These are phyloP conservation scores for Colletotrichum sojae DNA, from an alignment of 2,329 filamentous ascomycete species.

Conservation along the genomic window DNA sequence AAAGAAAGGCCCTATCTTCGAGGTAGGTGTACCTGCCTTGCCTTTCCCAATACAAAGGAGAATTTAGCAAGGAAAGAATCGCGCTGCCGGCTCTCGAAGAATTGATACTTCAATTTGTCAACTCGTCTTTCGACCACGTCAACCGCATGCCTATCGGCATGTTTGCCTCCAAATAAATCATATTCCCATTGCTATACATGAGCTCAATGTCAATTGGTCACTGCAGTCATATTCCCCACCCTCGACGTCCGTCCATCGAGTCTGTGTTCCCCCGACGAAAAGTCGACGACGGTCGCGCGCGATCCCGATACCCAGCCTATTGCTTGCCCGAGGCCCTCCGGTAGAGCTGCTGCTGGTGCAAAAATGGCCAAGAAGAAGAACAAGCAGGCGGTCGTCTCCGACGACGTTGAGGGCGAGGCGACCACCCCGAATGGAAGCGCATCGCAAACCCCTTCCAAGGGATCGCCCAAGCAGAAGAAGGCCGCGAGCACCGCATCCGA, in stretches of 20 bases:
- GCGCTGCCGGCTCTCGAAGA: background rate
- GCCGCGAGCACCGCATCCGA: conserved; percentile 48
- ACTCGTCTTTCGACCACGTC: background rate
- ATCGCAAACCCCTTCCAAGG: conserved; percentile 26
- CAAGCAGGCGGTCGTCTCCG: conserved; percentile 53
- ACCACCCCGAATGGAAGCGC: conserved; percentile 31
- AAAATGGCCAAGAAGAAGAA: conserved; percentile 65
- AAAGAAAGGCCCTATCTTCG: background rate
- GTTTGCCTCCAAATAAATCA: conserved; percentile 10
- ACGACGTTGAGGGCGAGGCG: conserved; percentile 47
- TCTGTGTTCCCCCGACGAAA: conserved; percentile 3
- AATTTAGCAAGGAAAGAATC: background rate
- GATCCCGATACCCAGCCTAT: background rate
- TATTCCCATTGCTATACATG: conserved; percentile 26
- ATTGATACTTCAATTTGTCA: background rate
- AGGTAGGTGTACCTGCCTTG: too few species aligned
- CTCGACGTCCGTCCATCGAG: conserved; percentile 21
- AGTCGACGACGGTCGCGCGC: conserved; percentile 23
- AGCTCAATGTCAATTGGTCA: conserved; percentile 38
- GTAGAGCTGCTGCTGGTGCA: too few species aligned
- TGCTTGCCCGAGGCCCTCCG: background rate
- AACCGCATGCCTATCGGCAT: background rate
- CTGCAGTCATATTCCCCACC: conserved; percentile 24
- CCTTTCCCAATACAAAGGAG: background rate
- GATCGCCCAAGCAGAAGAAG: conserved; percentile 41